These are phyloP conservation scores for Cryptococcus depauperatus DNA, from an alignment of 1,284 basidiomycete genomes.

Conservation along the genomic window DNA sequence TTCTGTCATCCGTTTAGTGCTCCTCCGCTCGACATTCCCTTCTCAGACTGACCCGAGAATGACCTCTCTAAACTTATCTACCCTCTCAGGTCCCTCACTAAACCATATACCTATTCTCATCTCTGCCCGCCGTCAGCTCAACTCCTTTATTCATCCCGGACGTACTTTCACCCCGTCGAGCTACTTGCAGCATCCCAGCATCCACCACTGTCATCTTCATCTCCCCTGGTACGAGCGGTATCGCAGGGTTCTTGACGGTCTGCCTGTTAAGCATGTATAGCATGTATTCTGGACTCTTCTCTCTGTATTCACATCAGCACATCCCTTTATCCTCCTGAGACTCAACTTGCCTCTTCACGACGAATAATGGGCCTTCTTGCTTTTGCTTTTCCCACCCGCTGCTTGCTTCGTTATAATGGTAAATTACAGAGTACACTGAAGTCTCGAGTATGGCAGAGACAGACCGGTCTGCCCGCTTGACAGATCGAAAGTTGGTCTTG, in stretches of 20 bases:
- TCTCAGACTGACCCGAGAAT: conserved; percentile 24
- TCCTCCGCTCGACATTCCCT: neutral
- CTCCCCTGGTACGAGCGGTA: conserved; percentile 35
- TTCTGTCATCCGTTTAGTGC: conserved; percentile 16
- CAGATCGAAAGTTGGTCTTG: conserved; percentile 31
- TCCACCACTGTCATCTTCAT: conserved; percentile 35
- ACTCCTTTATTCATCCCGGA: neutral
- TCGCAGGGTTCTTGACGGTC: conserved; percentile 33
- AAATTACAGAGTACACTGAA: conserved; percentile 32
- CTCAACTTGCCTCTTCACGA: conserved; percentile 31
- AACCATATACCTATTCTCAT: conserved; percentile 33
- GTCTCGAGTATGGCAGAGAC: conserved; percentile 35
- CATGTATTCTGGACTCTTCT: conserved; percentile 34
- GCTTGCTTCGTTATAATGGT: conserved; percentile 28
- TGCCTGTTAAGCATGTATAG: conserved; percentile 40
- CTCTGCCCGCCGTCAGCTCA: conserved; percentile 9
- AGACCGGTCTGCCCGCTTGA: conserved; percentile 32
- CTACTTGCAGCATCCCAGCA: conserved; percentile 34
- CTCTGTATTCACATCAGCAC: conserved; percentile 1
- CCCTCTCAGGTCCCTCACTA: conserved; percentile 23
- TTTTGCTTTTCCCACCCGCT: conserved; percentile 40
- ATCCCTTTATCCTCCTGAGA: neutral
- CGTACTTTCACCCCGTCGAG: conserved; percentile 37
- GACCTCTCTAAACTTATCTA: conserved; percentile 23
- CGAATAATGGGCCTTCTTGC: conserved; percentile 38